A percentile compares a stretch with the other conserved stretches of the same genome.
Conservation (phyloP, 768 basidiomycete species). For the Trametes villosa region DNA sequence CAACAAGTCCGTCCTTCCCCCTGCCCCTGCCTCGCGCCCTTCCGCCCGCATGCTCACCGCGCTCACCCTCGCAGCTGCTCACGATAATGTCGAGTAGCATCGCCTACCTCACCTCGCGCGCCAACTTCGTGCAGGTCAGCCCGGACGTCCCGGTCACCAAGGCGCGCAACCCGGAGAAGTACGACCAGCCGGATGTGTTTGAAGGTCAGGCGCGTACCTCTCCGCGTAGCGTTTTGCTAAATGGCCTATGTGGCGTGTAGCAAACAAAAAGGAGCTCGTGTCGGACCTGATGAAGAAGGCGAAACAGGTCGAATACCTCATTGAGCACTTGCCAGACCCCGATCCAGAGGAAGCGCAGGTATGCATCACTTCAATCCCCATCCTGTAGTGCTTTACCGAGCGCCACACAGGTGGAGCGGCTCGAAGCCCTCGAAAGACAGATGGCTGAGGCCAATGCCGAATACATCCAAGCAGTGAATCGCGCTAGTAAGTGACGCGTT, state of each 20-base stretch:
- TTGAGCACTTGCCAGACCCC: slow-evolving; percentile 76
- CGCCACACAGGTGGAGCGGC: slow-evolving; percentile 57
- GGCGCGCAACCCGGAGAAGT: slow-evolving; percentile 47
- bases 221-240: slow-evolving; percentile 26
- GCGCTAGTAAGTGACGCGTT: slow-evolving; percentile 49
- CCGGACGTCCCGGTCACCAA: slow-evolving; percentile 85
- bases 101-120: slow-evolving; percentile 73
- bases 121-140: slow-evolving; percentile 80
- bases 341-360: slow-evolving; percentile 82
- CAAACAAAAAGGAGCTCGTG: slow-evolving; percentile 84
- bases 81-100: slow-evolving; percentile 87
- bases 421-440: slow-evolving; percentile 68
- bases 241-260: slow-evolving; percentile 70
- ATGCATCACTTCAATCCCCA: slow-evolving; percentile 11
- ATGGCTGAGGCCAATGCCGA: slow-evolving; percentile 77
- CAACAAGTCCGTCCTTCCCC: slow-evolving; percentile 61
- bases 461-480: slow-evolving; percentile 70
- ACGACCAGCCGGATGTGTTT: slow-evolving; percentile 19
- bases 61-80: slow-evolving; percentile 58
- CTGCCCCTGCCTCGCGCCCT: neutral
- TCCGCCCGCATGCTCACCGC: neutral
- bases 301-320: slow-evolving; percentile 86
- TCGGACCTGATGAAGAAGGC: slow-evolving; percentile 83
- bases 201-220: slow-evolving; percentile 16
- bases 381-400: neutral